A percentile compares a stretch with the other conserved stretches of the same genome.
phyloP scores from a whole-genome alignment of 2,329 filamentous ascomycete species.

The Fusarium foetens region DNA sequence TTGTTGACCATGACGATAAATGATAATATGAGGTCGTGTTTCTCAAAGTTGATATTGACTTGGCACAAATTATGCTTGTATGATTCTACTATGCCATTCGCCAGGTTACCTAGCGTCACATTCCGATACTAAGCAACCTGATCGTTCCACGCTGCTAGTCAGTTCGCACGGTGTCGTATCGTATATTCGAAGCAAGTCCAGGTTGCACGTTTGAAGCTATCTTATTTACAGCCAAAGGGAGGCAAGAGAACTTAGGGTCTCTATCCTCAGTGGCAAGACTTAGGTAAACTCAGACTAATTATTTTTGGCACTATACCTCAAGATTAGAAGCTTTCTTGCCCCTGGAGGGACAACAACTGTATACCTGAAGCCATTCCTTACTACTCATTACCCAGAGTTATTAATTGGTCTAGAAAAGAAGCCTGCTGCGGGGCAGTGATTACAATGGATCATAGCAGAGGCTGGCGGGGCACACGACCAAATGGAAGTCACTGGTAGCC shows the following conservation, averaged over 20 bases:
- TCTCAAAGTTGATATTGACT: neutral
- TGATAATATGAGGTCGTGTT: conserved; percentile 22
- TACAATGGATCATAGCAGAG: neutral
- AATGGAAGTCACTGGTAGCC: conserved; percentile 25
- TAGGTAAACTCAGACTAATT: neutral
- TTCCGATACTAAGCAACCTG: neutral
- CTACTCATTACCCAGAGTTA: neutral
- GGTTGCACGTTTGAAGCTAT: neutral
- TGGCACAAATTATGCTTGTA: neutral
- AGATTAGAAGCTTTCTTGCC: neutral
- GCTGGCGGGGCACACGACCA: conserved; percentile 23
- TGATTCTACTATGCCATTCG: neutral
- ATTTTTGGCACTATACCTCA: neutral
- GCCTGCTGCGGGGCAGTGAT: conserved; percentile 21
- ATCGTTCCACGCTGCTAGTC: neutral
- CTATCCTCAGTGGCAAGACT: neutral
- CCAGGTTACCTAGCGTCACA: neutral
- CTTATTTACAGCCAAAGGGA: neutral
- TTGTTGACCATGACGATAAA: conserved; percentile 32
- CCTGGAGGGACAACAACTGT: neutral
- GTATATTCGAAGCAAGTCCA: neutral
- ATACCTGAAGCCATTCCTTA: neutral
- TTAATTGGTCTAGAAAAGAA: neutral
- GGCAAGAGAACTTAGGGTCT: neutral
- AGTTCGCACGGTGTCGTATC: neutral